Conservation (phyloP, 805 yeast species). For the Komagataella phaffii region DNA sequence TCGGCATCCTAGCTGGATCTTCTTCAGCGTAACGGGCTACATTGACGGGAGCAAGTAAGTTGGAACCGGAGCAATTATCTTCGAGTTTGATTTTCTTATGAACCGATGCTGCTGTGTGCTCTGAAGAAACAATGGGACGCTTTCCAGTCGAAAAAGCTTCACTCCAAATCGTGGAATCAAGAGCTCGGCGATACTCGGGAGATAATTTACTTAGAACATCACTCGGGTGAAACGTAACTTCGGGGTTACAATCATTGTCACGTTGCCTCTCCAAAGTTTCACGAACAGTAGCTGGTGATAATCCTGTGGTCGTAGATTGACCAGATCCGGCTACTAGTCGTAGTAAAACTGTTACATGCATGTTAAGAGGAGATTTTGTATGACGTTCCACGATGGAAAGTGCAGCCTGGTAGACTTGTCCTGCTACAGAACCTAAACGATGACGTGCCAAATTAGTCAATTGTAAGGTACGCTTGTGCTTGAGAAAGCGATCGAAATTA, state of each 20-base stretch:
- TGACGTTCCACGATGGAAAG: slow-evolving; percentile 44
- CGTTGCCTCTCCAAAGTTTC: not conserved
- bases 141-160: not conserved
- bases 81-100: slow-evolving; percentile 16
- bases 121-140: not conserved
- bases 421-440: slow-evolving; percentile 56
- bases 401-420: slow-evolving; percentile 47
- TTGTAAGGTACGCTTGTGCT: slow-evolving; percentile 50
- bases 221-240: slow-evolving; percentile 4
- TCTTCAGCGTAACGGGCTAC: not conserved
- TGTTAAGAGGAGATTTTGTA: slow-evolving; percentile 22
- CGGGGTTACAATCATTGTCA: slow-evolving; percentile 11
- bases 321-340: slow-evolving; percentile 7
- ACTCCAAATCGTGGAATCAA: not conserved
- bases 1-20: not conserved
- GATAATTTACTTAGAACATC: not conserved
- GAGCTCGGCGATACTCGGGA: not conserved
- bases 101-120: not conserved
- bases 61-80: slow-evolving; percentile 4
- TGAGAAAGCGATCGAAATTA: slow-evolving; percentile 53
- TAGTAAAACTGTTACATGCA: not conserved
- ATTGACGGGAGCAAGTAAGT: not conserved
- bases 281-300: slow-evolving; percentile 13
- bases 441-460: slow-evolving; percentile 50
- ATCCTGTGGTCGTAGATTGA: slow-evolving; percentile 15